phyloP scores from a whole-genome alignment of 495 filamentous ascomycete genomes.

The Aspergillus coremiiformis region DNA sequence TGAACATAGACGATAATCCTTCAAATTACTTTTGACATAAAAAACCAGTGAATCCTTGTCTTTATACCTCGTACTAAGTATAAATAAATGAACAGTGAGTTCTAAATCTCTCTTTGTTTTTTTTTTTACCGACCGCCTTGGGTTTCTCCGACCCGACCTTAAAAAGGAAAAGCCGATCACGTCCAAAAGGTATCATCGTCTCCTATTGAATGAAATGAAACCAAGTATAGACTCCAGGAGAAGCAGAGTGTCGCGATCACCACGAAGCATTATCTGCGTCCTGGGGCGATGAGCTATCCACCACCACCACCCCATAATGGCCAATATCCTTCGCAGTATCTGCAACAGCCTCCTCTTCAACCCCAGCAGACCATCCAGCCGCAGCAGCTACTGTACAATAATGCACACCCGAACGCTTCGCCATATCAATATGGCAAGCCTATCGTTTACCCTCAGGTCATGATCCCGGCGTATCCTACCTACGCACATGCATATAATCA shows the following conservation, averaged over 20 bases:
- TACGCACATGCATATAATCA: conserved; percentile 27
- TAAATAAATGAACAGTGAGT: too few relatives aligned
- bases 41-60: not conserved
- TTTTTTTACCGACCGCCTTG: conserved; percentile 18
- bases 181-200: not conserved
- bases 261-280: conserved; percentile 19
- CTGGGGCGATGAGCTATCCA: conserved; percentile 45
- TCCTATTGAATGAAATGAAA: not conserved
- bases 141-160: conserved; percentile 36
- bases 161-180: conserved; percentile 16
- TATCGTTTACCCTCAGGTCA: conserved; percentile 28
- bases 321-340: conserved; percentile 38
- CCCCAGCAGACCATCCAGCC: conserved; percentile 23
- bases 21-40: too few relatives aligned
- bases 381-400: conserved; percentile 36
- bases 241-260: conserved; percentile 12
- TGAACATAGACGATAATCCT: too few relatives aligned
- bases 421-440: conserved; percentile 39
- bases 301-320: conserved; percentile 41
- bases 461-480: conserved; percentile 28
- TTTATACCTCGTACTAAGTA: not conserved
- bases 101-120: too few relatives aligned
- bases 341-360: conserved; percentile 25
- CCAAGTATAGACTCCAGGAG: conserved; percentile 1
- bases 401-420: conserved; percentile 27